Percentiles rank a stretch among this genome's conserved stretches.
phyloP scores from a whole-genome alignment of 768 basidiomycete genomes.

The Russula vinacea region DNA sequence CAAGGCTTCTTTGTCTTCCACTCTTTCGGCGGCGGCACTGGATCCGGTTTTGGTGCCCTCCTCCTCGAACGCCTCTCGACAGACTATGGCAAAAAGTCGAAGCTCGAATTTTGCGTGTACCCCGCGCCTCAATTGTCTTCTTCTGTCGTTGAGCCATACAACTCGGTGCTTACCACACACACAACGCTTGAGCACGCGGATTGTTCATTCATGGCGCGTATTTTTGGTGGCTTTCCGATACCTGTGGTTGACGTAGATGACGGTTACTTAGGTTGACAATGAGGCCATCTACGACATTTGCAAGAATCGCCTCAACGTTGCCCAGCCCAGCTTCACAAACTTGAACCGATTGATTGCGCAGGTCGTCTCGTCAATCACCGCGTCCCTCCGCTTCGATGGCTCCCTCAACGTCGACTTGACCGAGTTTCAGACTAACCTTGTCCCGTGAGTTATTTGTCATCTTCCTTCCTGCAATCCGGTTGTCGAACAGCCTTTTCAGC shows the following conservation, averaged over 20 bases:
- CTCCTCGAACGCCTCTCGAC: conserved; percentile 92
- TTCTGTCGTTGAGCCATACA: conserved; percentile 98
- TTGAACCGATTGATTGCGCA: conserved; percentile 96
- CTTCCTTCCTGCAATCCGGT: neutral
- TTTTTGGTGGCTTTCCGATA: neutral
- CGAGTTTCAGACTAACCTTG: conserved; percentile 98
- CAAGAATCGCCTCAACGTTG: conserved; percentile 88
- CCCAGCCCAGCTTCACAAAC: conserved; percentile 87
- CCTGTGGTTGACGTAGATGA: neutral
- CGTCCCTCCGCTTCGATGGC: conserved; percentile 95
- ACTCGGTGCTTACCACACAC: conserved; percentile 94
- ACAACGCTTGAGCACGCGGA: conserved; percentile 98
- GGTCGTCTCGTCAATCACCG: conserved; percentile 97
- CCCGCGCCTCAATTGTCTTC: conserved; percentile 90
- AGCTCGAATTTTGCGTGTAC: conserved; percentile 97
- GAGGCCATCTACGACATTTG: conserved; percentile 99
- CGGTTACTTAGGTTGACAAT: conserved; percentile 77
- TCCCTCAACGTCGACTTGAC: conserved; percentile 96
- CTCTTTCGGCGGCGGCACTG: conserved; percentile 98
- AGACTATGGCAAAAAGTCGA: conserved; percentile 99
- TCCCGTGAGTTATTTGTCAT: conserved; percentile 62
- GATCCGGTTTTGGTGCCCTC: conserved; percentile 96
- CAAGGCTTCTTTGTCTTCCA: conserved; percentile 99
- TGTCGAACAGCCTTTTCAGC: conserved; percentile 39
- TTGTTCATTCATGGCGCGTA: conserved; percentile 93